A percentile compares a stretch with the other conserved stretches of the same genome.
Conservation (phyloP, 306 rosid species). For the Lupinus albus region DNA sequence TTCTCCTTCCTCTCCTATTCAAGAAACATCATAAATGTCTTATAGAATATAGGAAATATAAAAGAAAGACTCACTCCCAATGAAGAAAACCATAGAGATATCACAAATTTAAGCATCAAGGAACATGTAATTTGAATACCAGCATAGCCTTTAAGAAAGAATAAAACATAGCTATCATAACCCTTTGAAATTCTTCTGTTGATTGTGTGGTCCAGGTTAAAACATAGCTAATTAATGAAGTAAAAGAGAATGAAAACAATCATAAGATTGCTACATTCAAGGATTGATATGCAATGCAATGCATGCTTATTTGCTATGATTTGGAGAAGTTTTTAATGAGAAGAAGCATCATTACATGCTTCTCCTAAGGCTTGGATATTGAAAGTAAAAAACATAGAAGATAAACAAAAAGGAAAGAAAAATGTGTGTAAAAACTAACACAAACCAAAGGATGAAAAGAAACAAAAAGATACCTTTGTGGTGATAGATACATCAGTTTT, state of each 20-base stretch:
- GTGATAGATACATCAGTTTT: conserved; percentile 77
- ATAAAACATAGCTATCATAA: conserved; percentile 1
- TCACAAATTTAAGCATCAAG: conserved; percentile 23
- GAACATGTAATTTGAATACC: conserved; percentile 3
- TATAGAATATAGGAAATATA: too few relatives aligned
- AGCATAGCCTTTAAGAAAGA: background rate
- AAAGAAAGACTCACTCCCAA: too few relatives aligned
- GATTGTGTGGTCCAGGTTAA: conserved; percentile 4
- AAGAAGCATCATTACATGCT: too few relatives aligned
- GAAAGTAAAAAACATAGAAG: conserved; percentile 1
- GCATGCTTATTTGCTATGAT: too few relatives aligned
- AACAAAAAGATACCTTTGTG: conserved; percentile 64
- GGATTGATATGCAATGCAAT: conserved; percentile 11
- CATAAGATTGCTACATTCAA: background rate
- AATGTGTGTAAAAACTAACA: conserved; percentile 14
- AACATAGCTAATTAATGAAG: background rate
- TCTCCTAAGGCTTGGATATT: too few relatives aligned
- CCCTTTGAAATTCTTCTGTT: background rate
- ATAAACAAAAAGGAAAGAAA: background rate
- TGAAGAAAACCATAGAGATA: background rate
- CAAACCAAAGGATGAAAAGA: conserved; percentile 27
- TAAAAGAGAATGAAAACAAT: conserved; percentile 6
- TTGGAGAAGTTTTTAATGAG: too few relatives aligned
- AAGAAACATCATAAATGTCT: conserved; percentile 24
- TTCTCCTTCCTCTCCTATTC: conserved; percentile 90